Percentiles rank a stretch among this genome's conserved stretches.
Conservation (phyloP, 345 rosid species). For the Moricandia arvensis region DNA sequence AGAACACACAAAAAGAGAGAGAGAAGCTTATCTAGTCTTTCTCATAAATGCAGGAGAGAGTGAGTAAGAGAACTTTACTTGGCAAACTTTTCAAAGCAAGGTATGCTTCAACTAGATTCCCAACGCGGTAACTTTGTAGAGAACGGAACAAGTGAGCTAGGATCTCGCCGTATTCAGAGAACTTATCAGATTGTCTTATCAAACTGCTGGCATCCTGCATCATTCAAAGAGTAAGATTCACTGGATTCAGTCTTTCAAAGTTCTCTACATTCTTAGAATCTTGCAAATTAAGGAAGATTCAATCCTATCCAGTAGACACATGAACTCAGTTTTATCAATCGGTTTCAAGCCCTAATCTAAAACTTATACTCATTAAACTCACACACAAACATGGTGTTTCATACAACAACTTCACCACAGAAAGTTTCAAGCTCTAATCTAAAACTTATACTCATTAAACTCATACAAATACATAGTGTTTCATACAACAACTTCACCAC, state of each 20-base stretch:
- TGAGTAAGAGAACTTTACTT: conserved; percentile 43
- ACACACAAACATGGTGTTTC: neutral
- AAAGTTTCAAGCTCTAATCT: neutral
- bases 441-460: conserved; percentile 11
- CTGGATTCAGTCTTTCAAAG: neutral
- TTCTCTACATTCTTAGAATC: neutral
- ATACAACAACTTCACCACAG: neutral
- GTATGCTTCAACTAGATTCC: conserved; percentile 73
- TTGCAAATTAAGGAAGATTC: neutral
- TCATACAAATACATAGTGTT: neutral
- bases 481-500: neutral
- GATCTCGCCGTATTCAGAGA: conserved; percentile 69
- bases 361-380: conserved; percentile 9
- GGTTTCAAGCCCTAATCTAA: neutral
- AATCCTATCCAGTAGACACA: neutral
- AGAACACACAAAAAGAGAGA: neutral
- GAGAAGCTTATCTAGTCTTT: neutral
- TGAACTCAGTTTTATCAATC: neutral
- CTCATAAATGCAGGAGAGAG: neutral
- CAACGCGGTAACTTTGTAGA: conserved; percentile 65
- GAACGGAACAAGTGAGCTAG: conserved; percentile 66
- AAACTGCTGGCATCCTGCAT: conserved; percentile 68
- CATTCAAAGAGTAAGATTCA: neutral
- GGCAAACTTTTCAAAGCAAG: conserved; percentile 75
- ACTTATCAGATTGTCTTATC: conserved; percentile 75